Evolutionary conservation across 2,329 filamentous ascomycete genomes (phyloP).

Genomic region (Corniculantispora saksenae): DNA sequence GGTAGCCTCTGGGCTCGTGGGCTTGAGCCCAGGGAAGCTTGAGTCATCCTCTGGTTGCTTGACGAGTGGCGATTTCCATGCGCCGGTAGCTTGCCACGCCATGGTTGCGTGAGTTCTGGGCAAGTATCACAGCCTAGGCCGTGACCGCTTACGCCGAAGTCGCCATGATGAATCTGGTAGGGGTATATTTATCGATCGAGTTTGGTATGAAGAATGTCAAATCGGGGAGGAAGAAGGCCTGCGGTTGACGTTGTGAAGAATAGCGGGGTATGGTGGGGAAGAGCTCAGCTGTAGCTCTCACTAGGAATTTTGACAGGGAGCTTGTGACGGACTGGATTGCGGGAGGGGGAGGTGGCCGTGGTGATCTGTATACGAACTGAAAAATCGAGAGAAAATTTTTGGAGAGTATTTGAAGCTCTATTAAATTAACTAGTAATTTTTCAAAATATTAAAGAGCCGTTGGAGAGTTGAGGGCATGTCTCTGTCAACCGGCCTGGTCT

Average conservation of each 20-base stretch:
- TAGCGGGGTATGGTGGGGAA: slow-evolving; percentile 18
- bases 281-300: not conserved
- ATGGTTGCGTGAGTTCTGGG: slow-evolving; percentile 42
- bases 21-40: slow-evolving; percentile 54
- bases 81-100: slow-evolving; percentile 52
- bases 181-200: not conserved
- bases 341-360: not conserved
- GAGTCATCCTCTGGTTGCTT: slow-evolving; percentile 46
- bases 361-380: not conserved
- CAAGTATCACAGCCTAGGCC: slow-evolving; percentile 56
- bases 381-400: not conserved
- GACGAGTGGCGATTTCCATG: slow-evolving; percentile 49
- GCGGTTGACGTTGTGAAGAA: not conserved
- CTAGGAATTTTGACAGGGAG: not conserved
- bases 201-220: slow-evolving; percentile 14
- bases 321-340: not conserved
- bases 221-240: not conserved
- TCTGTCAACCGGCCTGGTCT: not conserved
- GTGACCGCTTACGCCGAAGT: slow-evolving; percentile 50
- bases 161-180: slow-evolving; percentile 41
- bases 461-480: not conserved
- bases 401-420: not conserved
- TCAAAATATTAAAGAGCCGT: not conserved
- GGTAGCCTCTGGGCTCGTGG: slow-evolving; percentile 41
- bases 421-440: not conserved